Conservation (phyloP, 148 eudicot genomes). For the Rhododendron vialii region DNA sequence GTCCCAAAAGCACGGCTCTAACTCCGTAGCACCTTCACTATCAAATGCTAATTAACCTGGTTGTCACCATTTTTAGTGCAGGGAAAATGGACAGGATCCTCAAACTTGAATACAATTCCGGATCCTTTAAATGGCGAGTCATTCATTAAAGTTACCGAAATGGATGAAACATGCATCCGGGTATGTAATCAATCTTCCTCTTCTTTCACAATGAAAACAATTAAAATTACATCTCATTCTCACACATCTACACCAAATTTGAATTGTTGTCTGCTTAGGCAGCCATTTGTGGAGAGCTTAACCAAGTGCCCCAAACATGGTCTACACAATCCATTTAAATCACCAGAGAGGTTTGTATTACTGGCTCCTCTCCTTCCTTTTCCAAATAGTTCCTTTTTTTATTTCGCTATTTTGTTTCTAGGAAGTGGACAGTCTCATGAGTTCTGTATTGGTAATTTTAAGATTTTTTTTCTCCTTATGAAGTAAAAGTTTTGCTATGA, state of each 20-base stretch:
- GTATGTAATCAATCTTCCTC: conserved; percentile 28
- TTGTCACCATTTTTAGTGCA: conserved; percentile 51
- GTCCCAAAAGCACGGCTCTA: neutral
- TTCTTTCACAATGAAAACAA: neutral
- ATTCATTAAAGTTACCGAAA: conserved; percentile 86
- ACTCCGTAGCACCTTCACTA: neutral
- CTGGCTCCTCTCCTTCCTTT: neutral
- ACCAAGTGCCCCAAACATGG: conserved; percentile 93
- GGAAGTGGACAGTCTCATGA: too few species aligned
- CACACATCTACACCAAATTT: neutral
- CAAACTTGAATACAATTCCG: conserved; percentile 64
- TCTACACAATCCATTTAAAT: conserved; percentile 88
- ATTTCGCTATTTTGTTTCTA: too few species aligned
- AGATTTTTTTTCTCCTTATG: neutral
- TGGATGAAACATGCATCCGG: conserved; percentile 65
- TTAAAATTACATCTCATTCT: neutral
- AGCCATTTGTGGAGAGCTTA: conserved; percentile 98
- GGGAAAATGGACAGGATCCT: conserved; percentile 78
- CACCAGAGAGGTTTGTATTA: conserved; percentile 79
- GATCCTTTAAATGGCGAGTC: conserved; percentile 96
- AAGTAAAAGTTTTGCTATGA: neutral
- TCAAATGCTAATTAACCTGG: neutral
- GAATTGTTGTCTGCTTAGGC: conserved; percentile 19
- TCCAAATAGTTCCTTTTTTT: neutral
- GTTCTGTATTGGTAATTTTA: too few species aligned